Base-by-base conservation (phyloP, 768 basidiomycete species). In the Lactarius psammicola region DNA sequence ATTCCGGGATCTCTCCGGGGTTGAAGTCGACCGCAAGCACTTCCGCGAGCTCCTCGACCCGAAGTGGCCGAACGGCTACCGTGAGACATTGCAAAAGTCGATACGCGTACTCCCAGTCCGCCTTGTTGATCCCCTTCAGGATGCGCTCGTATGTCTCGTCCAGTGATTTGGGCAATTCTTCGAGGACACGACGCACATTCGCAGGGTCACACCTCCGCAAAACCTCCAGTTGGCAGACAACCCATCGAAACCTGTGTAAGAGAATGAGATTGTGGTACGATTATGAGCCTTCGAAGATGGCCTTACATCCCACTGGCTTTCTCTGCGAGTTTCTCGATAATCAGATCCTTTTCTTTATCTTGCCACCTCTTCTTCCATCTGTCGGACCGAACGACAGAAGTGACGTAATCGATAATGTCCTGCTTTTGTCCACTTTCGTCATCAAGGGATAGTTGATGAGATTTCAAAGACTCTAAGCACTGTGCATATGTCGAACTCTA, bases 221-320 rank as follows among this genome's bases (percentile, higher is more conserved):
- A 5, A 23, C 31, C 4, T 59, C 34, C 8, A 58, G 23, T 42
- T 58, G 57, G 36, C 57, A 58, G 15, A 17, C 10, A 23, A 58
- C 38, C 31, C 36, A 59, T 28, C 59, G 59, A 44, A 59, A 59
- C 59, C 59, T 59, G 38, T 15, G 23, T 54, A 7, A 54, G 28
- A 30, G 5, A 5, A 26, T 34, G 8, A 33, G 34, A 38, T 13
- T 6, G 20, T 13, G 23, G 15, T 23, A 23, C 15, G 34, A 58
- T 10, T 13, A 23, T 23, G 34, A 40, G 20, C 20, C 1, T 44
- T 44, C 23, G 18, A 3, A 58, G 44, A 58, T 10, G 31, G 11
- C 6, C 57, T 34, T 38, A 58, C 57, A 58, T 58, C 36, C 57
- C 57, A 11, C 28, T 23, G 34, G 57, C 57, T 13, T 58, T 58